Evolutionary conservation across 441 rosid genomes (phyloP).

Genomic region (Capsella rubella): DNA sequence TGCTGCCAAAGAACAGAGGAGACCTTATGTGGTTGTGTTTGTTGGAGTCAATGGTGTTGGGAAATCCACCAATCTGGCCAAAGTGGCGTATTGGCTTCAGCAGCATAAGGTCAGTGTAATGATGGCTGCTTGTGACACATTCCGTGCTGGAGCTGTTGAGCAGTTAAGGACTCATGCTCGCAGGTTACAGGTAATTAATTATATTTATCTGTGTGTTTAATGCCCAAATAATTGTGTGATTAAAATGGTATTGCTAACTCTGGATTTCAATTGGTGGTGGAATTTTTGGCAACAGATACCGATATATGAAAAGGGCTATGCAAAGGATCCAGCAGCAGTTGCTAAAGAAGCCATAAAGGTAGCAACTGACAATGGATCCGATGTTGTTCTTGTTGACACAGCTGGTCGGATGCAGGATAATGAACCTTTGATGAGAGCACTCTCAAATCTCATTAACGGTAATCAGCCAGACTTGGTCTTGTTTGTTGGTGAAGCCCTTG

Average conservation of each 20-base stretch:
- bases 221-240: neutral
- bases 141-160: slow-evolving; percentile 98
- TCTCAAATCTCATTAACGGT: slow-evolving; percentile 84
- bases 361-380: slow-evolving; percentile 84
- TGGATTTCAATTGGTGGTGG: slow-evolving; percentile 8
- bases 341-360: slow-evolving; percentile 98
- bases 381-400: slow-evolving; percentile 97
- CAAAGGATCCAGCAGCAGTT: slow-evolving; percentile 97
- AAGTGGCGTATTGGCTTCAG: slow-evolving; percentile 98
- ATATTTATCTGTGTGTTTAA: neutral
- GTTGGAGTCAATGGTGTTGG: slow-evolving; percentile 99
- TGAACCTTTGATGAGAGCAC: slow-evolving; percentile 98
- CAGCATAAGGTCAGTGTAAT: slow-evolving; percentile 89
- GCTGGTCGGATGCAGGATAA: slow-evolving; percentile 99
- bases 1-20: slow-evolving; percentile 88
- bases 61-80: slow-evolving; percentile 95
- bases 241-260: neutral
- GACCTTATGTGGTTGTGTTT: slow-evolving; percentile 91
- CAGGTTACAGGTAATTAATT: slow-evolving; percentile 78
- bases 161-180: slow-evolving; percentile 97
- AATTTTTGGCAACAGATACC: slow-evolving; percentile 62
- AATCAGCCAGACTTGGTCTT: slow-evolving; percentile 90
- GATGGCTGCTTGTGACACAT: slow-evolving; percentile 99
- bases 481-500: slow-evolving; percentile 99
- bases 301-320: slow-evolving; percentile 96